These are phyloP conservation scores for Cryptococcus sp. DNA, from an alignment of 1,284 basidiomycete genomes.

Conservation along the genomic window DNA sequence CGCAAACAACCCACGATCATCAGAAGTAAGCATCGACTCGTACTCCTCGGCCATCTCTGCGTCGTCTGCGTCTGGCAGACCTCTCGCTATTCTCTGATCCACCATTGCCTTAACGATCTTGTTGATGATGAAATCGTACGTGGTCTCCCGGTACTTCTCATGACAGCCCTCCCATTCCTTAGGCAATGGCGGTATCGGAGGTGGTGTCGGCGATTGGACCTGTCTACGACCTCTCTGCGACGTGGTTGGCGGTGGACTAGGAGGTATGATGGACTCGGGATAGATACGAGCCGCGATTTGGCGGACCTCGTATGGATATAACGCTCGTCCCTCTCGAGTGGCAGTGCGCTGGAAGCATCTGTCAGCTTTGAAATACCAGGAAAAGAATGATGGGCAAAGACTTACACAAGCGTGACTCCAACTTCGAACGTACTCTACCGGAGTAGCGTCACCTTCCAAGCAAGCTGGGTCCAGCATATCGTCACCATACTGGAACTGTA, in stretches of 20 bases:
- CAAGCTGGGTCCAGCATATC: slow-evolving; percentile 97
- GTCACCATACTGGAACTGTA: slow-evolving; percentile 97
- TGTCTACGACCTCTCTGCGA: slow-evolving; percentile 13
- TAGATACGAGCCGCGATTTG: slow-evolving; percentile 67
- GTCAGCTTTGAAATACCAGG: background rate
- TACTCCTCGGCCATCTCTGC: slow-evolving; percentile 69
- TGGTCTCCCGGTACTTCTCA: slow-evolving; percentile 71
- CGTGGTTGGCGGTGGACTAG: slow-evolving; percentile 7
- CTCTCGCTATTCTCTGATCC: slow-evolving; percentile 68
- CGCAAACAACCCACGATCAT: slow-evolving; percentile 29
- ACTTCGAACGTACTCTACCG: slow-evolving; percentile 83
- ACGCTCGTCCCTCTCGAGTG: slow-evolving; percentile 61
- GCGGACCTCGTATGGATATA: slow-evolving; percentile 86
- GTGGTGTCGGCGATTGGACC: slow-evolving; percentile 13
- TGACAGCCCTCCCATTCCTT: slow-evolving; percentile 61
- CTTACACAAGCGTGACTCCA: slow-evolving; percentile 85
- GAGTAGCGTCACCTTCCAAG: slow-evolving; percentile 89
- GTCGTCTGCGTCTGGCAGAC: slow-evolving; percentile 69
- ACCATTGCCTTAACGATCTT: slow-evolving; percentile 72
- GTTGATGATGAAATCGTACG: slow-evolving; percentile 72
- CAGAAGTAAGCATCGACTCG: slow-evolving; percentile 39
- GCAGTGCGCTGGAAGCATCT: slow-evolving; percentile 57
- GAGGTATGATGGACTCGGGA: slow-evolving; percentile 27
- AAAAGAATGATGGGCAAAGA: slow-evolving; percentile 10
- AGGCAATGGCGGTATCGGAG: slow-evolving; percentile 29